Conservation (phyloP, 2,329 filamentous ascomycete genomes). For the Ophiocordyceps camponoti-saundersi region DNA sequence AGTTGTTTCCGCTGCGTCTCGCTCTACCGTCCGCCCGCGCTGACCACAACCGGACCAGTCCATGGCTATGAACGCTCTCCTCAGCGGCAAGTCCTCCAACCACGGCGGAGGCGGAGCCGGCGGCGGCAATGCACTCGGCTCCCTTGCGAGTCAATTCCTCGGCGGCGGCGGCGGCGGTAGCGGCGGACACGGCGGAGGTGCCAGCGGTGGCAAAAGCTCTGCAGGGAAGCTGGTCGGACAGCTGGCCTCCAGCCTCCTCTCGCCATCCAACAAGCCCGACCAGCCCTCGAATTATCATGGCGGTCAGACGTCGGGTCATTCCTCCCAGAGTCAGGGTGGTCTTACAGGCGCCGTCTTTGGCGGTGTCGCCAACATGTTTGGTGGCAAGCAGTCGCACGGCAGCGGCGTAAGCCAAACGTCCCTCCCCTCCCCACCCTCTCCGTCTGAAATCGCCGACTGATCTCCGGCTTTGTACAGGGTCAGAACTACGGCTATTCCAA, state of each 20-base stretch:
- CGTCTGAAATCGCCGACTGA: constrained; percentile 2
- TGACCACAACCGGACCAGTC: constrained; percentile 20
- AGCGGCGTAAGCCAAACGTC: constrained; percentile 11
- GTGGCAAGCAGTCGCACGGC: constrained; percentile 22
- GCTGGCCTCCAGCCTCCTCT: constrained; percentile 37
- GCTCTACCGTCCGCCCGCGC: too few species aligned
- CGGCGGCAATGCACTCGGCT: constrained; percentile 12
- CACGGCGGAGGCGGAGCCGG: constrained; percentile 7
- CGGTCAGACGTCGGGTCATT: constrained; percentile 20
- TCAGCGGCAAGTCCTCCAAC: constrained; percentile 25
- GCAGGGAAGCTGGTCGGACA: constrained; percentile 39
- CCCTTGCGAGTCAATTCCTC: constrained; percentile 22
- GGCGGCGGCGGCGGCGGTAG: constrained; percentile 16
- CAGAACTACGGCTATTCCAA: constrained; percentile 49
- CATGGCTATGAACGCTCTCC: constrained; percentile 43
- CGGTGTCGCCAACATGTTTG: constrained; percentile 36
- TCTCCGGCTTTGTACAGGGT: constrained; percentile 13
- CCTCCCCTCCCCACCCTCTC: too few species aligned
- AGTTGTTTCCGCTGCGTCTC: constrained; percentile 22
- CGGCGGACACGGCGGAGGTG: constrained; percentile 9
- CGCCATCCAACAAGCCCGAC: constrained; percentile 27
- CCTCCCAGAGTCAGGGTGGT: constrained; percentile 23
- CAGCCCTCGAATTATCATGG: constrained; percentile 30
- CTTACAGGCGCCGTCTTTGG: constrained; percentile 37
- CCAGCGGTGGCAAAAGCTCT: constrained; percentile 21